phyloP scores from a whole-genome alignment of 1,284 basidiomycete species.

The Pseudozyma pruni region DNA sequence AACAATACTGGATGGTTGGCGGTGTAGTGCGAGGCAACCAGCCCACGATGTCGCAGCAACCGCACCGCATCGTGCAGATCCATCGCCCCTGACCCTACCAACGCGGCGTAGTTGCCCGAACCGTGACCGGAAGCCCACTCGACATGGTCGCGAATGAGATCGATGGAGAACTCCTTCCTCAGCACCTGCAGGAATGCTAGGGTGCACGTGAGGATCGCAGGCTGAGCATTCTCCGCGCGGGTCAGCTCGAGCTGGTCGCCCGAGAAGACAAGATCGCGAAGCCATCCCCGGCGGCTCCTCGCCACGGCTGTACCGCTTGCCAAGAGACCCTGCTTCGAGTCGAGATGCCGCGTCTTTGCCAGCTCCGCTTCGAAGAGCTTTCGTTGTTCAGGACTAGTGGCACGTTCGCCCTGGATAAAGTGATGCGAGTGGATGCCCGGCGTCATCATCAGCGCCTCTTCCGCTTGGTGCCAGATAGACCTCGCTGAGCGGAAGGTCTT shows the following conservation, averaged over 20 bases:
- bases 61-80: constrained; percentile 60
- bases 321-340: constrained; percentile 36
- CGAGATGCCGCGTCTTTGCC: constrained; percentile 43
- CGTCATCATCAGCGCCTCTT: constrained; percentile 58
- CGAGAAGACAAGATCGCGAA: constrained; percentile 58
- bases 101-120: constrained; percentile 61
- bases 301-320: constrained; percentile 46
- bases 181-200: constrained; percentile 63
- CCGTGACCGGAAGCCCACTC: constrained; percentile 62
- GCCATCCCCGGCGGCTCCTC: constrained; percentile 49
- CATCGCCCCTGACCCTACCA: constrained; percentile 55
- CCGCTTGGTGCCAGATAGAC: constrained; percentile 61
- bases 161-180: constrained; percentile 59
- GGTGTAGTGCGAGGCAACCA: constrained; percentile 53
- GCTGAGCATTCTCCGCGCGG: constrained; percentile 62
- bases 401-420: constrained; percentile 30
- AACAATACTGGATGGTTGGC: constrained; percentile 58
- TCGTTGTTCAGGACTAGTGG: constrained; percentile 33
- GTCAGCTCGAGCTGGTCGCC: constrained; percentile 66
- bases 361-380: constrained; percentile 60
- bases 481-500: constrained; percentile 58
- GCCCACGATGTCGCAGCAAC: constrained; percentile 60
- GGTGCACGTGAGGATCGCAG: constrained; percentile 61
- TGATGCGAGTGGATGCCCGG: constrained; percentile 42
- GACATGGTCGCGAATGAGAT: constrained; percentile 60